Percentiles rank a stretch among this genome's conserved stretches.
phyloP scores from a whole-genome alignment of 805 yeast species.

The Metschnikowia lunata region DNA sequence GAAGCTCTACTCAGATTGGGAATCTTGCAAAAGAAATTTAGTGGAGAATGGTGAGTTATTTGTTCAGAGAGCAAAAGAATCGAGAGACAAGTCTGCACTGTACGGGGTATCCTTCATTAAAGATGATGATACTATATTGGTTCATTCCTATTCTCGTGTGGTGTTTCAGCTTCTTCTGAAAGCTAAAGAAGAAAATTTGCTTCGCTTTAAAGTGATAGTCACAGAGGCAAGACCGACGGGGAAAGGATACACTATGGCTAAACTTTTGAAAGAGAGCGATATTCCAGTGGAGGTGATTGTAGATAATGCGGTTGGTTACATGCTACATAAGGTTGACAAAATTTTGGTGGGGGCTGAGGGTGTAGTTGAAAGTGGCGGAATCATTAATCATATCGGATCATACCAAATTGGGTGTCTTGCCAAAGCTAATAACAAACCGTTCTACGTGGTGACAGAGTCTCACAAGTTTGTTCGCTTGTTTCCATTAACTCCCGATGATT shows the following conservation, averaged over 20 bases:
- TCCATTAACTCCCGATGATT: constrained; percentile 89
- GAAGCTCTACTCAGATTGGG: constrained; percentile 90
- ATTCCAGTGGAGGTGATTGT: constrained; percentile 86
- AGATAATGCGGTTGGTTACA: constrained; percentile 91
- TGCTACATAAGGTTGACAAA: constrained; percentile 86
- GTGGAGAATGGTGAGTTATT: constrained; percentile 93
- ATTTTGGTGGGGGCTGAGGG: constrained; percentile 98
- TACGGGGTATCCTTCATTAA: constrained; percentile 84
- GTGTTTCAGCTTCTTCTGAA: constrained; percentile 69
- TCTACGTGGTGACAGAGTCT: constrained; percentile 89
- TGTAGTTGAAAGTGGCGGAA: constrained; percentile 98
- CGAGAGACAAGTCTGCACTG: constrained; percentile 82
- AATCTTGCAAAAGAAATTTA: constrained; percentile 78
- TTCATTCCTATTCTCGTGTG: constrained; percentile 90
- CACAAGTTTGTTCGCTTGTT: constrained; percentile 96
- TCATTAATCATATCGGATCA: constrained; percentile 91
- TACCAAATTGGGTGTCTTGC: constrained; percentile 94
- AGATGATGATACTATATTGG: constrained; percentile 86
- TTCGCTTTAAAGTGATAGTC: constrained; percentile 84
- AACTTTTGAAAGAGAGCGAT: constrained; percentile 58
- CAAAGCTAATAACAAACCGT: constrained; percentile 83
- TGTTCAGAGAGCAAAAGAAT: constrained; percentile 84
- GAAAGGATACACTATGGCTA: constrained; percentile 70
- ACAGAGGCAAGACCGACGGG: constrained; percentile 90
- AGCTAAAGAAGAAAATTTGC: constrained; percentile 68